A percentile compares a stretch with the other conserved stretches of the same genome.
Conservation (phyloP, 202 grass and related monocot species). For the Eragrostis tef region DNA sequence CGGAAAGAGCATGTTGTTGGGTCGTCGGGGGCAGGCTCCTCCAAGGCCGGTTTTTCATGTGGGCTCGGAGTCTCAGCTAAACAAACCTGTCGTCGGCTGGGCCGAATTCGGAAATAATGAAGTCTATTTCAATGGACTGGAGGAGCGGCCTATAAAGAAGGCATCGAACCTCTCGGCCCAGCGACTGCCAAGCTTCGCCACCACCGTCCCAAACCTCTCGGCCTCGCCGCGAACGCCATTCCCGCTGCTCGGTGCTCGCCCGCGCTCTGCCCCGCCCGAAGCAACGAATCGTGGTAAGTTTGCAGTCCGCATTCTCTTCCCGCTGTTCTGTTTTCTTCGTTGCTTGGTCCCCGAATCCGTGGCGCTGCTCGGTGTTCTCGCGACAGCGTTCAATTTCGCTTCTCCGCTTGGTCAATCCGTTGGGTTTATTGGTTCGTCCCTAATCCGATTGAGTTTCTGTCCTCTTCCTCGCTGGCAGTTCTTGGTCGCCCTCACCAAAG, state of each 20-base stretch:
- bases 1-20: no score
- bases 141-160: background rate
- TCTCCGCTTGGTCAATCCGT: background rate
- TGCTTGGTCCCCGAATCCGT: background rate
- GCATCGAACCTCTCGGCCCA: background rate
- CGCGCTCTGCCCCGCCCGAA: background rate
- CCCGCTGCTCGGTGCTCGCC: background rate
- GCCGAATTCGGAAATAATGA: background rate
- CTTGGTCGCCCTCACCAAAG: background rate
- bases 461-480: background rate
- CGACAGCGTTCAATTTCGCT: no score
- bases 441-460: background rate
- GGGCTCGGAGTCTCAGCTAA: background rate
- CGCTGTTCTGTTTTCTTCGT: no score
- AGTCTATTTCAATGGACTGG: background rate
- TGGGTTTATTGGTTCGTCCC: background rate
- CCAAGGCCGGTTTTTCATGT: no score
- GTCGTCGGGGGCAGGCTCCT: no score
- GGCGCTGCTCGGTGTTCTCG: background rate
- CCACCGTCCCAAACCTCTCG: background rate
- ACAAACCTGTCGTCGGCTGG: background rate
- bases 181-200: no score
- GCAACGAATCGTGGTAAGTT: background rate
- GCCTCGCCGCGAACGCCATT: conserved; percentile 12
- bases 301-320: background rate